These are phyloP conservation scores for Dactylella cylindrospora DNA, from an alignment of 2,329 filamentous ascomycete species.

Conservation along the genomic window DNA sequence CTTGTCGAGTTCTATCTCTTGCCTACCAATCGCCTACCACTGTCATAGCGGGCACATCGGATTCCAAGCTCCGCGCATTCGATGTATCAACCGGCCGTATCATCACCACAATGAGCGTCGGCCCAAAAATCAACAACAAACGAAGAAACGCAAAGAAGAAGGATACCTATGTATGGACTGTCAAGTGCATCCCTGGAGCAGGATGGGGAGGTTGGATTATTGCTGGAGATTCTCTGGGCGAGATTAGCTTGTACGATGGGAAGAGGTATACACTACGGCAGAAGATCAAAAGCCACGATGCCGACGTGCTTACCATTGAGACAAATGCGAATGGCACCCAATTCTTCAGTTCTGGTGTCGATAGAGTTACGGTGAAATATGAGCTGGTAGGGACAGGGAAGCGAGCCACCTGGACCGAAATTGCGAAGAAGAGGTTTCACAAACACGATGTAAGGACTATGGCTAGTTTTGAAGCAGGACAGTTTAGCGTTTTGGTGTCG, in stretches of 20 bases:
- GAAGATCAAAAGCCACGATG: constrained; percentile 79
- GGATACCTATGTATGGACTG: constrained; percentile 87
- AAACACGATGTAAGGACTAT: constrained; percentile 93
- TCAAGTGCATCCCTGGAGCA: constrained; percentile 67
- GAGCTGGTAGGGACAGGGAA: constrained; percentile 64
- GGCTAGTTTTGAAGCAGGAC: constrained; percentile 80
- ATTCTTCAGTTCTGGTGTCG: constrained; percentile 88
- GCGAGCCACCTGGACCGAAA: constrained; percentile 73
- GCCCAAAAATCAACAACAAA: constrained; percentile 68
- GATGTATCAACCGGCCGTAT: constrained; percentile 77
- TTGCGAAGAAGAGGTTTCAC: constrained; percentile 84
- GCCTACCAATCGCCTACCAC: constrained; percentile 81
- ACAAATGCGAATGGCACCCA: constrained; percentile 74
- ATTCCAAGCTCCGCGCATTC: constrained; percentile 89
- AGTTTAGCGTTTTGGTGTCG: constrained; percentile 83
- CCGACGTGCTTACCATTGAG: constrained; percentile 87
- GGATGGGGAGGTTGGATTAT: constrained; percentile 75
- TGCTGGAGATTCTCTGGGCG: constrained; percentile 90
- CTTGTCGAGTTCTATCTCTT: constrained; percentile 71
- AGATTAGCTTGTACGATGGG: constrained; percentile 90
- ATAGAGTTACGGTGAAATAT: constrained; percentile 82
- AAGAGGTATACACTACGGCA: constrained; percentile 88
- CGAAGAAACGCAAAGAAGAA: constrained; percentile 54
- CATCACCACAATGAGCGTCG: constrained; percentile 80
- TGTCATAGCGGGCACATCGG: constrained; percentile 89